Evolutionary conservation across 2,329 filamentous ascomycete species (phyloP).

Genomic region (Colletotrichum sp.): DNA sequence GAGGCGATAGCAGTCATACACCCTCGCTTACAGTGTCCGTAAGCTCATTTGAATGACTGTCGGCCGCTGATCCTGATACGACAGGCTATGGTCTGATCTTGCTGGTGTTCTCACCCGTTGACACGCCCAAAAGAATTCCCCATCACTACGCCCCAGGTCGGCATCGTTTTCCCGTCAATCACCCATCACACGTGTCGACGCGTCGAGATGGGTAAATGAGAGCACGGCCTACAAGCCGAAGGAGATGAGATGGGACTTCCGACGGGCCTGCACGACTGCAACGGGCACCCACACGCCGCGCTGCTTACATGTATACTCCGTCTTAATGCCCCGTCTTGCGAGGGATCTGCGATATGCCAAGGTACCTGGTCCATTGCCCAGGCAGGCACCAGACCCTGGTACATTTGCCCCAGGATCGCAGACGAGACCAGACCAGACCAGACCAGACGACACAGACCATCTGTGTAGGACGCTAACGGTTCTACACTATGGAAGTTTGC

Average conservation of each 20-base stretch:
- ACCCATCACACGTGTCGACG: neutral
- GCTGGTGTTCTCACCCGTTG: neutral
- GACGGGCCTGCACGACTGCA: neutral
- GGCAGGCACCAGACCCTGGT: neutral
- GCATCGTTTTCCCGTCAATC: constrained; percentile 9
- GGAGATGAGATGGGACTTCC: neutral
- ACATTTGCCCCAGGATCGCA: neutral
- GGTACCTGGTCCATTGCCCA: neutral
- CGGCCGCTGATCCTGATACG: neutral
- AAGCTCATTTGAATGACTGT: neutral
- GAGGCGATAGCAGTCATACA: neutral
- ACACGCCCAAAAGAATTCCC: neutral
- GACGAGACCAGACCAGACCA: neutral
- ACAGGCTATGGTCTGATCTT: neutral
- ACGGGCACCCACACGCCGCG: neutral
- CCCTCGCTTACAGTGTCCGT: neutral
- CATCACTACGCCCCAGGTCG: neutral
- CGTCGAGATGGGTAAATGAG: neutral
- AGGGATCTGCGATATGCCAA: neutral
- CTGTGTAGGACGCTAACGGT: neutral
- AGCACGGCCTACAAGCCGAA: neutral
- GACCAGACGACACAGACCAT: neutral
- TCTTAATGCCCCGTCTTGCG: neutral
- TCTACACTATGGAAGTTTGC: neutral
- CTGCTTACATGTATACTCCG: neutral